Evolutionary conservation across 805 yeast genomes (phyloP), one percentile per base, ranked within the genome.

Genomic region (Sugiyamaella boreocaroliniensis): DNA sequence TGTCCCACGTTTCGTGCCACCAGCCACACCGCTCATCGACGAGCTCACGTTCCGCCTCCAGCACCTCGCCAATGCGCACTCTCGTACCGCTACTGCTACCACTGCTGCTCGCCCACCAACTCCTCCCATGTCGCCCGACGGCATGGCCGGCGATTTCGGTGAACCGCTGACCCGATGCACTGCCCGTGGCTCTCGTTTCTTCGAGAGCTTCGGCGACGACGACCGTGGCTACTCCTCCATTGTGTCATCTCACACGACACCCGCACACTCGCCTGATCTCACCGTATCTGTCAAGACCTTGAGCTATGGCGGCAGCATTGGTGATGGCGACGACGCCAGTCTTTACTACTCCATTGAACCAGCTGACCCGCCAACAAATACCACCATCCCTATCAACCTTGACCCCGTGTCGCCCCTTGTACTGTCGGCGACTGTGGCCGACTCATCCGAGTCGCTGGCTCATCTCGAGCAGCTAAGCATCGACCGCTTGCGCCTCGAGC

Each of bases 341-440:
- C 11, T 12, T 37, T 14, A 29, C 16, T 29, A 18, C 29, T 4
- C 14, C 29, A 40, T 47, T 29, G 47, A 40, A 26, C 50, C 54
- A 10, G 47, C 43, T 16, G 53, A 43, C 32, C 57, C 57, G 5
- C 22, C 22, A 18, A 46, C 50, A 40, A 48, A 50, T 34, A 42
- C 37, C 6, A 32, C 48, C n/a, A 55, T 55, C 32, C 47, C 49
- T n/a, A 49, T 56, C 48, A 56, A 56, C 48, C 41, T 56, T 29
- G 60, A 58, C 44, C 58, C 59, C 15, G 57, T 56, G 22, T 52
- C 58, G 4, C 61, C 61, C 2, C 47, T 58, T 47, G 19, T 55
- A 40, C 51, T 57, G 45, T 50, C 61, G 7, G 50, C 48, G 1
- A 22, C 55, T 10, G 52, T 51, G 15, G 15, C 50, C 29, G 57